phyloP scores from a whole-genome alignment of 2,329 filamentous ascomycete genomes.

The Paramyrothecium sp. region DNA sequence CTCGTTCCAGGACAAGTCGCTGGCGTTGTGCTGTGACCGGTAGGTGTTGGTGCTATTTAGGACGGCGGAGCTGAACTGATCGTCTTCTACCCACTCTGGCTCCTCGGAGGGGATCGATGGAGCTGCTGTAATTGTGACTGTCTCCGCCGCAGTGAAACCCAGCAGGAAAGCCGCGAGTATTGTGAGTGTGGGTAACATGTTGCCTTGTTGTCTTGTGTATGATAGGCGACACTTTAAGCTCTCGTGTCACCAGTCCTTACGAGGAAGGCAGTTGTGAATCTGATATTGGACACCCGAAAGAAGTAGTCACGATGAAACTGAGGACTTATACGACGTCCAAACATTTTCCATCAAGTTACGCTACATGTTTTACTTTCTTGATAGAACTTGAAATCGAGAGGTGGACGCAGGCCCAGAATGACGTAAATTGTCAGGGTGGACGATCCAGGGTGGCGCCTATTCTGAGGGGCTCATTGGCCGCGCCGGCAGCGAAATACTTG shows the following conservation, averaged over 20 bases:
- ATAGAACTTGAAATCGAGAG: not conserved
- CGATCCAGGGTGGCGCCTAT: not conserved
- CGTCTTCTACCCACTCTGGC: slow-evolving; percentile 25
- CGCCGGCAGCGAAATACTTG: not conserved
- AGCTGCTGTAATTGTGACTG: slow-evolving; percentile 29
- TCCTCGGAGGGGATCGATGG: slow-evolving; percentile 32
- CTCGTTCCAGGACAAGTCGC: slow-evolving; percentile 60
- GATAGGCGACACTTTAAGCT: not conserved
- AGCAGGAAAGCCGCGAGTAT: not conserved
- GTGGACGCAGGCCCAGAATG: not conserved
- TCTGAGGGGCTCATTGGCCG: not conserved
- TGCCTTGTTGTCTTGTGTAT: not conserved
- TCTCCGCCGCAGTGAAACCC: not conserved
- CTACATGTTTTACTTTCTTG: not conserved
- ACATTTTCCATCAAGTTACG: not conserved
- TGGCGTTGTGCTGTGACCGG: slow-evolving; percentile 61
- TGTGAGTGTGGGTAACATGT: not conserved
- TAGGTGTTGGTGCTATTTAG: slow-evolving; percentile 67
- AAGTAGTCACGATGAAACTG: too few species aligned
- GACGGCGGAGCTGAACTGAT: slow-evolving; percentile 50
- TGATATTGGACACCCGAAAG: too few species aligned
- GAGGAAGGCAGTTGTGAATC: too few species aligned
- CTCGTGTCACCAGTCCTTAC: too few species aligned
- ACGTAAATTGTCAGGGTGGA: not conserved
- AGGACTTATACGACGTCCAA: not conserved